Conservation (phyloP, 2,329 filamentous ascomycete genomes). For the Curvularia sp. region DNA sequence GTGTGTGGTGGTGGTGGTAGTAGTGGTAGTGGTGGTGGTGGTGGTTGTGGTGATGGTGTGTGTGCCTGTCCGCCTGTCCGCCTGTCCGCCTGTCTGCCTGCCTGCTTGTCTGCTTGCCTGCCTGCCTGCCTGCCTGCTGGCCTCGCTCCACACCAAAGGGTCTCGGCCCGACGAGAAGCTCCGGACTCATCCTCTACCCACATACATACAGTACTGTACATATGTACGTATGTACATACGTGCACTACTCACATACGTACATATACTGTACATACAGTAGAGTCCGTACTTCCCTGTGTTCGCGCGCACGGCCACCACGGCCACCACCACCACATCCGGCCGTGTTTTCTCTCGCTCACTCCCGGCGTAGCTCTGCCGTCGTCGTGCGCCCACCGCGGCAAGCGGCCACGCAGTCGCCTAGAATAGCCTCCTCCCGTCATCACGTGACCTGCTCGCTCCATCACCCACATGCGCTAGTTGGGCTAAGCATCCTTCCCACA, state of each 20-base stretch:
- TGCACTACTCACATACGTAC: not conserved
- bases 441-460: not conserved
- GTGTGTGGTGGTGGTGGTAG: too few species aligned
- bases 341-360: conserved; percentile 1
- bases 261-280: not conserved
- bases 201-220: too few species aligned
- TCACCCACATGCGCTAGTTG: not conserved
- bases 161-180: not conserved
- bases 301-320: conserved; percentile 1
- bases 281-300: too few species aligned
- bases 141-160: not conserved
- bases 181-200: too few species aligned
- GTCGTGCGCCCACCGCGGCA: conserved; percentile 12
- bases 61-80: not conserved
- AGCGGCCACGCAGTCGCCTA: conserved; percentile 8
- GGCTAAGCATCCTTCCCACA: conserved; percentile 2
- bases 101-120: not conserved
- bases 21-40: too few species aligned
- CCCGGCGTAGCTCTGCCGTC: conserved; percentile 6
- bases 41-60: too few species aligned
- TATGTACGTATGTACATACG: too few species aligned
- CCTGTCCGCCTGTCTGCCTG: not conserved
- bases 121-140: not conserved
- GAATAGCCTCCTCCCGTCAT: not conserved
- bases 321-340: not conserved